Evolutionary conservation across 2,329 filamentous ascomycete genomes (phyloP), one percentile per base, ranked within the genome.

Genomic region (Lachnellula subtilissima): DNA sequence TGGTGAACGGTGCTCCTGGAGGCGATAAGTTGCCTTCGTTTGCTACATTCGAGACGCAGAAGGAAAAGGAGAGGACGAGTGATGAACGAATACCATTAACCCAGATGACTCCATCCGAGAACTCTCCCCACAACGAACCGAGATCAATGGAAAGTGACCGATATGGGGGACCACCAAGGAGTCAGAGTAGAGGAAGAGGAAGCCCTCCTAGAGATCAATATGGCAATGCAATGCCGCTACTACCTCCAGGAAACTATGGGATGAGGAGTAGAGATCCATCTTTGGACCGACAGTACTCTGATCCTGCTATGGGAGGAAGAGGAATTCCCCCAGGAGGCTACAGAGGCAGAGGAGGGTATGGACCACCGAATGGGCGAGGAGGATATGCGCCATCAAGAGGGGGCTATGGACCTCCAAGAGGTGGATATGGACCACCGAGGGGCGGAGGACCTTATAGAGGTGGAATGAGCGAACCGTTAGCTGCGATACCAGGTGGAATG

Each of bases 31-130:
- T 82, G 11, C 78, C 81, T 1, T 65, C 75, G 4, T 85, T 87
- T 69, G 81, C 85, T 3, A 78, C 86, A 0, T 91, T 84, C 62
- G 88, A 91, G 62, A 59, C 59, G 9, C 69, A 77, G 57, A 82
- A 81, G 66, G 82, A 80, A 63, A 80, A 85, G 35, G 81, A 83
- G 54, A 76, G 76, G 55, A 78, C 76, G 61, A 85, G 81, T 66
- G 88, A 91, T 62, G 88, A 91, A 69, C 81, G 81, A 54, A 81
- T 87, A 15, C 88, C 88, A 0, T 73, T 91, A 56, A 92, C 88
- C 4, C 76, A 52, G 7, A 76, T 80, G 50, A 85, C 83, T 53
- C 83, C 85, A 2, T 82, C 81, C 17, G 78, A 86, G 40, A 76
- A 77, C 62, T 82, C 79, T 3, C 78, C 77, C 19, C 79, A 75